These are phyloP conservation scores for Arthrinium puccinioides DNA, from an alignment of 2,329 filamentous ascomycete genomes.

Conservation along the genomic window DNA sequence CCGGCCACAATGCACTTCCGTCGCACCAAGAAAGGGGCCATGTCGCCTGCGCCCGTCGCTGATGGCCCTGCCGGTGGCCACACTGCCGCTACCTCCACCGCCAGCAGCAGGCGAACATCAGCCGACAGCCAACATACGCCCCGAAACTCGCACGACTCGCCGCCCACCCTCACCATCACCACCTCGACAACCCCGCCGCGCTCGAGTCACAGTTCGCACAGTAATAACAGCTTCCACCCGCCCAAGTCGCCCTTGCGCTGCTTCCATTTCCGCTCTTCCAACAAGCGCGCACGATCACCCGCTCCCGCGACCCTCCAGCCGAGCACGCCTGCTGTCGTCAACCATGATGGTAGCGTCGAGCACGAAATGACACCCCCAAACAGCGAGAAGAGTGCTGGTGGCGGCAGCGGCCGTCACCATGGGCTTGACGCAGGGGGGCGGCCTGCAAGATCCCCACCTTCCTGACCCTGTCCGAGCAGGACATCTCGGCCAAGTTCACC, in stretches of 20 bases:
- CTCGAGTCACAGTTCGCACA: constrained; percentile 12
- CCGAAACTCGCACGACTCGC: constrained; percentile 5
- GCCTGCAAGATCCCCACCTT: constrained; percentile 39
- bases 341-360: constrained; percentile 26
- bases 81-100: not conserved
- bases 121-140: not conserved
- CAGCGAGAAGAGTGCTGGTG: constrained; percentile 3
- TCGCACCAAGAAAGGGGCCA: constrained; percentile 3
- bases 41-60: not conserved
- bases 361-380: constrained; percentile 9
- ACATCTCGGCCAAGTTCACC: constrained; percentile 42
- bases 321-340: constrained; percentile 21
- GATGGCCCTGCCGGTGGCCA: too few species aligned
- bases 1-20: constrained; percentile 2
- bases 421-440: not conserved
- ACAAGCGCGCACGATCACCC: constrained; percentile 41
- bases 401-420: constrained; percentile 2
- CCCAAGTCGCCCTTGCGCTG: constrained; percentile 32
- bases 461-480: constrained; percentile 37
- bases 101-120: not conserved
- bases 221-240: constrained; percentile 7
- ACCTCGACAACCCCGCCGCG: constrained; percentile 15
- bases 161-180: constrained; percentile 18
- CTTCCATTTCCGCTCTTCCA: constrained; percentile 35
- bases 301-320: constrained; percentile 15